Evolutionary conservation across 805 yeast genomes (phyloP).

Genomic region (Metschnikowia kofuensis): DNA sequence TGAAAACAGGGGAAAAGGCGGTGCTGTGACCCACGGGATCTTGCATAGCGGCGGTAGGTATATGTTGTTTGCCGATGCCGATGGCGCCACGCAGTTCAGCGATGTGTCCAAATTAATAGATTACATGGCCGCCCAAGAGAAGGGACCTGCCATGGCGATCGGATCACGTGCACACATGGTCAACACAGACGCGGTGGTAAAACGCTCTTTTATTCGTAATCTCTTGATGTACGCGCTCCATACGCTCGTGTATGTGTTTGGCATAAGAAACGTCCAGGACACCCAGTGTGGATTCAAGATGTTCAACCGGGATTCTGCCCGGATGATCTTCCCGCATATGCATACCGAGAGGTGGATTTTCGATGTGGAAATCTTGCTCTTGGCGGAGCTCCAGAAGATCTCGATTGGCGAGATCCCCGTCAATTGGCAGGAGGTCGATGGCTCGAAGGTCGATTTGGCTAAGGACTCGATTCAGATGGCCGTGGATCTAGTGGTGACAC

Average conservation of each 20-base stretch:
- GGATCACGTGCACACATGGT: constrained; percentile 98
- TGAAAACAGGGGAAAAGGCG: constrained; percentile 84
- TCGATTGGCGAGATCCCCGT: constrained; percentile 77
- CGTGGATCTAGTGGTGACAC: constrained; percentile 82
- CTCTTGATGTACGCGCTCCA: constrained; percentile 92
- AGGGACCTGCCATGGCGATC: constrained; percentile 62
- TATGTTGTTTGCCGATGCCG: constrained; percentile 93
- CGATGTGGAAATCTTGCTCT: constrained; percentile 86
- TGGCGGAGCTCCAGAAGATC: constrained; percentile 71
- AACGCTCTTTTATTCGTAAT: constrained; percentile 83
- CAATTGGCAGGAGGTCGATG: constrained; percentile 96
- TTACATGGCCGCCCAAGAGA: constrained; percentile 31
- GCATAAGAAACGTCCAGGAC: constrained; percentile 81
- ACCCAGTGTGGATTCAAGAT: constrained; percentile 98
- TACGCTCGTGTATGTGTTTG: constrained; percentile 80
- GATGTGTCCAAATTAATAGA: constrained; percentile 57
- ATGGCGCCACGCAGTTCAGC: constrained; percentile 85
- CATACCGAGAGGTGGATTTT: constrained; percentile 99
- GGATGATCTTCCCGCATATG: constrained; percentile 75
- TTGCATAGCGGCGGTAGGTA: constrained; percentile 68
- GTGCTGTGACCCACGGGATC: constrained; percentile 94
- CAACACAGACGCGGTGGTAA: constrained; percentile 93
- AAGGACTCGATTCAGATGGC: constrained; percentile 92
- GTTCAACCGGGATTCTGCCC: constrained; percentile 70
- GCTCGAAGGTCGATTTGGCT: constrained; percentile 90